Conservation (phyloP, 176 grass and related monocot genomes). For the Puccinellia tenuiflora region DNA sequence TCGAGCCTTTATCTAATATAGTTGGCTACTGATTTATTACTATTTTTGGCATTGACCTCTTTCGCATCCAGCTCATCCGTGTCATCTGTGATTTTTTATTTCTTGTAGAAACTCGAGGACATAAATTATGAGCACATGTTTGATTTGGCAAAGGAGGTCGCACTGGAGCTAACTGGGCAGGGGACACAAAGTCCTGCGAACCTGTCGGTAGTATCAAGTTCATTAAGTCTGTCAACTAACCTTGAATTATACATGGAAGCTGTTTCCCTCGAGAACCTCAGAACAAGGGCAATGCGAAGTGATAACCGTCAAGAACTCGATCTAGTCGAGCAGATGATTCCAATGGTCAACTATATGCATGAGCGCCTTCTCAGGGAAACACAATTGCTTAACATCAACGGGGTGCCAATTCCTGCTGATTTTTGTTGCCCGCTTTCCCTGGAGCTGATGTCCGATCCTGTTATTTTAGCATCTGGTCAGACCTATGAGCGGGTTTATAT, state of each 20-base stretch:
- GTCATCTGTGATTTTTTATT: constrained; percentile 21
- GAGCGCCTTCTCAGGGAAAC: constrained; percentile 55
- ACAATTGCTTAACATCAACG: constrained; percentile 79
- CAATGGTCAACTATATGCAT: constrained; percentile 73
- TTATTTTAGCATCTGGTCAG: constrained; percentile 97
- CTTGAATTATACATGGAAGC: constrained; percentile 86
- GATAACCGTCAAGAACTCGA: constrained; percentile 57
- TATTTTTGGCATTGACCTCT: neutral
- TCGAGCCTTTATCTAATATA: constrained; percentile 6
- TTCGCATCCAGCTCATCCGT: neutral
- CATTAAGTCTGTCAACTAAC: constrained; percentile 78
- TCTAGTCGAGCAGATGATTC: constrained; percentile 52
- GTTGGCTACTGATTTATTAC: neutral
- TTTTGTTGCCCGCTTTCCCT: constrained; percentile 95
- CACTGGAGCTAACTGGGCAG: constrained; percentile 38
- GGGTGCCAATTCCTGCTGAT: constrained; percentile 88
- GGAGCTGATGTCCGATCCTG: constrained; percentile 95
- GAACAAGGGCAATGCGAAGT: constrained; percentile 34
- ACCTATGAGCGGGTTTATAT: constrained; percentile 96
- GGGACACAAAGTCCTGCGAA: constrained; percentile 35
- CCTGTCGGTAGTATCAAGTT: constrained; percentile 50
- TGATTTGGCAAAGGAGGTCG: constrained; percentile 46
- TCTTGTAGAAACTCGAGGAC: constrained; percentile 53
- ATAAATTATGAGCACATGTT: constrained; percentile 54
- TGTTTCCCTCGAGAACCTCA: constrained; percentile 87